Evolutionary conservation across 495 filamentous ascomycete species (phyloP).

Genomic region (Tuber indicum): DNA sequence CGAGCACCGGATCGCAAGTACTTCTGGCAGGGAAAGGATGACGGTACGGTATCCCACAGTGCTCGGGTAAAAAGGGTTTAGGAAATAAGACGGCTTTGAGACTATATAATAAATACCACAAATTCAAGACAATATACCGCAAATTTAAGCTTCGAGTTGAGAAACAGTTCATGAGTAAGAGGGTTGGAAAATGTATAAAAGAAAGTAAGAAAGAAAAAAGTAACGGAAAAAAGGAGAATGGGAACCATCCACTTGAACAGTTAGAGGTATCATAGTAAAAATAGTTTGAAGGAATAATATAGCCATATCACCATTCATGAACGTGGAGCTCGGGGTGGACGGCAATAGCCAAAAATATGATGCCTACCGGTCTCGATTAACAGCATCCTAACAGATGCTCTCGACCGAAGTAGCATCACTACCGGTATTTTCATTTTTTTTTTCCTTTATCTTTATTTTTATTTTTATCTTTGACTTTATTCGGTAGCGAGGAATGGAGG

Average conservation of each 20-base stretch:
- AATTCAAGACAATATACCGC: not conserved
- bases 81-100: not conserved
- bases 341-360: not conserved
- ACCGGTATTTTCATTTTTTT: not conserved
- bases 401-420: not conserved
- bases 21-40: not conserved
- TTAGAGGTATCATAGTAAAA: not conserved
- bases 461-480: not conserved
- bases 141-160: not conserved
- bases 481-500: not conserved
- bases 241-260: not conserved
- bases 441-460: not conserved
- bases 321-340: not conserved
- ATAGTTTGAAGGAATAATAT: not conserved
- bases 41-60: not conserved
- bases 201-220: not conserved
- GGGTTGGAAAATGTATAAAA: not conserved
- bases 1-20: not conserved
- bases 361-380: not conserved
- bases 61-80: not conserved
- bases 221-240: not conserved
- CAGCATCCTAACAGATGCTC: not conserved
- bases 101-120: not conserved
- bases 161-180: not conserved
- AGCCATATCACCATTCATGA: not conserved